Evolutionary conservation across 2,329 filamentous ascomycete species (phyloP).

Genomic region (Nemania diffusa): DNA sequence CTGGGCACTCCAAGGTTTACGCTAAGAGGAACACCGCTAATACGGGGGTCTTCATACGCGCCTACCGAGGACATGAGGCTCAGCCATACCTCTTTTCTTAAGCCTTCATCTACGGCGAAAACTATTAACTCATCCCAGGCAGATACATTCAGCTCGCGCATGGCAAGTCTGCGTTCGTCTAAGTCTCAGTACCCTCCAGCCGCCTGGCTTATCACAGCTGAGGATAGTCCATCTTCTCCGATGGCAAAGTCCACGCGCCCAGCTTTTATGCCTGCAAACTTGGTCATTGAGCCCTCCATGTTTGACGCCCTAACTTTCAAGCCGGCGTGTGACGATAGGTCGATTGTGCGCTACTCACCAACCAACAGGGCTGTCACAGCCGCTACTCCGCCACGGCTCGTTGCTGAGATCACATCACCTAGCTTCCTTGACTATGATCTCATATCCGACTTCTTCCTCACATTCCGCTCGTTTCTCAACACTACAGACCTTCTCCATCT

Average conservation of each 20-base stretch:
- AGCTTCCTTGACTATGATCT: conserved; percentile 97
- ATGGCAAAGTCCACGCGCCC: conserved; percentile 55
- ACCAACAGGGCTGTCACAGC: conserved; percentile 80
- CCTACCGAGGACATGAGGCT: conserved; percentile 78
- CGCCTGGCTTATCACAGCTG: conserved; percentile 36
- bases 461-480: conserved; percentile 87
- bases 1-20: conserved; percentile 86
- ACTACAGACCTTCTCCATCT: conserved; percentile 81
- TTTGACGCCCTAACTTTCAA: conserved; percentile 85
- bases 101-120: conserved; percentile 50
- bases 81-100: conserved; percentile 65
- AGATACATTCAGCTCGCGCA: conserved; percentile 49
- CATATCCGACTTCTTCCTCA: conserved; percentile 97
- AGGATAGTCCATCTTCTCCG: conserved; percentile 48
- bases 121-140: conserved; percentile 45
- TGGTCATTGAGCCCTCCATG: conserved; percentile 75
- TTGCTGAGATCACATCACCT: conserved; percentile 96
- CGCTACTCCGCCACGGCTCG: conserved; percentile 88
- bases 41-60: conserved; percentile 83
- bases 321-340: conserved; percentile 79
- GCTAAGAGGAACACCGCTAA: conserved; percentile 75
- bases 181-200: conserved; percentile 48
- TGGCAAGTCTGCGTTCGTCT: conserved; percentile 53
- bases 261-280: conserved; percentile 60
- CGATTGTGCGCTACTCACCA: conserved; percentile 83